Evolutionary conservation across 495 filamentous ascomycete genomes (phyloP).

Genomic region (Tuber melanosporum): DNA sequence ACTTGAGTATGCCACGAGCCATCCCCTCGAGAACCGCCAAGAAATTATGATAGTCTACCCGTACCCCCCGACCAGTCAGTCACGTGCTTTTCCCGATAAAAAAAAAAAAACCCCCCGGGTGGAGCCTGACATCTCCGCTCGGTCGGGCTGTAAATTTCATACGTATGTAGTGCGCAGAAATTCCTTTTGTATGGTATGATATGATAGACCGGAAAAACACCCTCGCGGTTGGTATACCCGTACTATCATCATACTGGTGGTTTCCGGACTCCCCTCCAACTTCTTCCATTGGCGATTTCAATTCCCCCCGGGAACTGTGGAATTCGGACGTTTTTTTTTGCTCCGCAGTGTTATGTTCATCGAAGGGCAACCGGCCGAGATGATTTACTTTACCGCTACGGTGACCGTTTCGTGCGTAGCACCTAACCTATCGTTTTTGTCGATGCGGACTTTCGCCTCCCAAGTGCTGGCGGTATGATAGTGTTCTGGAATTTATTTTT

Average conservation of each 20-base stretch:
- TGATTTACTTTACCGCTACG: too few relatives aligned
- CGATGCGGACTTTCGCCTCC: too few relatives aligned
- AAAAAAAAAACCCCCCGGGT: too few relatives aligned
- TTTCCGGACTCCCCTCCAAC: not conserved
- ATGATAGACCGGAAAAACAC: too few relatives aligned
- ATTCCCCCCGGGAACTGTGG: not conserved
- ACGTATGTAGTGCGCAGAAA: not conserved
- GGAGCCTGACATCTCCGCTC: not conserved
- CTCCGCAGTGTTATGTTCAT: too few relatives aligned
- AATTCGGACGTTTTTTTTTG: not conserved
- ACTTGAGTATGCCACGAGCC: not conserved
- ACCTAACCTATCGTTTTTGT: too few relatives aligned
- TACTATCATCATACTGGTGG: too few relatives aligned
- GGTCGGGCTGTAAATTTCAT: not conserved
- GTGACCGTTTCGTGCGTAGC: too few relatives aligned
- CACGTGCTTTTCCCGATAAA: not conserved
- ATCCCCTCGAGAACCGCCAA: not conserved
- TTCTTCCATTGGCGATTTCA: not conserved
- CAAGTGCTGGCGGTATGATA: too few relatives aligned
- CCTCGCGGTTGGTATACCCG: too few relatives aligned
- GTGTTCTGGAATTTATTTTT: too few relatives aligned
- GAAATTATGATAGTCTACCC: not conserved
- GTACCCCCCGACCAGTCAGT: not conserved
- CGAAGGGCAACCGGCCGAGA: too few relatives aligned
- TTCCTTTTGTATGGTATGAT: not conserved